phyloP scores from a whole-genome alignment of 1,139 yeast genomes.

The Blastobotrys illinoisensis region DNA sequence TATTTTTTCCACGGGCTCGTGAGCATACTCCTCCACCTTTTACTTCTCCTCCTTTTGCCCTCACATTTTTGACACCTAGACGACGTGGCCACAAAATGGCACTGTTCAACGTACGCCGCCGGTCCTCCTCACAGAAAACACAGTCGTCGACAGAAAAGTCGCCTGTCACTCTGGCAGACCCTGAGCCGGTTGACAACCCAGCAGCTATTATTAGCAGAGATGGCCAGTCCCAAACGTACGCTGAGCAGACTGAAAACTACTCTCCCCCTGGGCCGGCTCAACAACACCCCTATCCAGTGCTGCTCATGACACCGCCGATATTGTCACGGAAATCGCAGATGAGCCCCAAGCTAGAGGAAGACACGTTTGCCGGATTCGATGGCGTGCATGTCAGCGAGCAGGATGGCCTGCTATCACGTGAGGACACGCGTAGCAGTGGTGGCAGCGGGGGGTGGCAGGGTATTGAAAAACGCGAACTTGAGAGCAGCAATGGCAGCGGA shows the following conservation, averaged over 20 bases:
- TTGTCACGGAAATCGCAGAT: slow-evolving; percentile 12
- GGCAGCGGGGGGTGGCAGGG: neutral
- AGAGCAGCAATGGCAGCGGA: neutral
- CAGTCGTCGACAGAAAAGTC: neutral
- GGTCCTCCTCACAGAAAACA: neutral
- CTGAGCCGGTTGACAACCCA: neutral
- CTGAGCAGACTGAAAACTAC: neutral
- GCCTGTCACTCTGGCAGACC: neutral
- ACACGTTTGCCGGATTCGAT: slow-evolving; percentile 22
- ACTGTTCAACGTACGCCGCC: neutral
- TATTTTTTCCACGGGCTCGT: neutral
- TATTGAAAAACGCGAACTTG: neutral
- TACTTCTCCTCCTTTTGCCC: neutral
- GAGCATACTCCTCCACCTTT: neutral
- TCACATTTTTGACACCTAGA: neutral
- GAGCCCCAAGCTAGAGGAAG: neutral
- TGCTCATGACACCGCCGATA: slow-evolving; percentile 19
- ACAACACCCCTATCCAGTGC: slow-evolving; percentile 7
- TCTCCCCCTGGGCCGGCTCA: neutral
- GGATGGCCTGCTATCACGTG: neutral
- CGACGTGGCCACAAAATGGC: neutral
- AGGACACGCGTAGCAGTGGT: neutral
- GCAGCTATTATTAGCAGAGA: neutral
- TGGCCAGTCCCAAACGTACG: neutral
- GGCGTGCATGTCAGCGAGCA: slow-evolving; percentile 21